phyloP scores from a whole-genome alignment of 1,139 yeast genomes.

The Protomyces arabidopsidicola region DNA sequence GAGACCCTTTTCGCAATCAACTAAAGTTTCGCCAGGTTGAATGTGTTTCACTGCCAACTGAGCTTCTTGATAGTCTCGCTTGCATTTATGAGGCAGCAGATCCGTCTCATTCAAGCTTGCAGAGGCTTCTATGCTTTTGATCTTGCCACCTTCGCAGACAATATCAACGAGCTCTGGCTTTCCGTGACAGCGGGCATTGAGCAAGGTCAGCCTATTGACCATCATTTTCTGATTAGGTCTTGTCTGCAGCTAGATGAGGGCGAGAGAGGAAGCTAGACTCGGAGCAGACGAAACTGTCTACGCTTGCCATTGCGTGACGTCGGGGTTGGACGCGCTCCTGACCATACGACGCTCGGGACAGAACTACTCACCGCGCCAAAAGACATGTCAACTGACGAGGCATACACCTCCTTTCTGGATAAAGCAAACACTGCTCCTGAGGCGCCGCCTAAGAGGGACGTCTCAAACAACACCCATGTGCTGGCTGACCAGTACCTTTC shows the following conservation, averaged over 20 bases:
- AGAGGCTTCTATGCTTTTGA: background rate
- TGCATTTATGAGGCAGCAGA: too few relatives aligned
- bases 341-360: background rate
- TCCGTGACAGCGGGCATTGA: background rate
- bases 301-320: background rate
- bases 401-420: conserved; percentile 14
- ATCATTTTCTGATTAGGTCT: background rate
- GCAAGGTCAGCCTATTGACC: background rate
- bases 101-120: too few relatives aligned
- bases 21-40: background rate
- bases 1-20: background rate
- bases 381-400: conserved; percentile 14
- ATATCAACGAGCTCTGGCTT: background rate
- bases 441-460: background rate
- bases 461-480: background rate
- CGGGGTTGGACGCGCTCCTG: background rate
- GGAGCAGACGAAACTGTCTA: too few relatives aligned
- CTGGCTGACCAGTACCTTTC: background rate
- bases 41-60: too few relatives aligned
- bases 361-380: background rate
- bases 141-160: background rate
- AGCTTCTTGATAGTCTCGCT: too few relatives aligned
- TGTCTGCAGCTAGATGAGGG: background rate
- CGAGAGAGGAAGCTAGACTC: too few relatives aligned
- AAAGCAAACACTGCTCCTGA: conserved; percentile 1